Conservation (phyloP, 2,329 filamentous ascomycete species). For the Neofusicoccum ribis region DNA sequence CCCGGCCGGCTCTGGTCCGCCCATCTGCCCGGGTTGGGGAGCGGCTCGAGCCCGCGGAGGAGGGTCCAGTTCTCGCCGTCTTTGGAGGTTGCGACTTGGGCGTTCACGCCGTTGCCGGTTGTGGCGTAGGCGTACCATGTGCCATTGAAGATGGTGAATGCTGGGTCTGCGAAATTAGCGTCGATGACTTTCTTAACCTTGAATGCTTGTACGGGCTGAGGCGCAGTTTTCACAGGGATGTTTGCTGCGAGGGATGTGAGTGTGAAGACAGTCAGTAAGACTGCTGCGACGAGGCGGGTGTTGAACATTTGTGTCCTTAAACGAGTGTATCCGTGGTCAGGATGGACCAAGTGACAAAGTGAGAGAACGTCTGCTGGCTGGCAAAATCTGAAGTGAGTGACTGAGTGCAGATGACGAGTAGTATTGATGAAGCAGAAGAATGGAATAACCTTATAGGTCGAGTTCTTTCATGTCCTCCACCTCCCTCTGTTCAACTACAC, state of each 20-base stretch:
- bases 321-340: background rate
- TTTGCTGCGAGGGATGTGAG: background rate
- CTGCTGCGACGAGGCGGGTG: background rate
- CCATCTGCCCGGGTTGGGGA: conserved; percentile 32
- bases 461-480: background rate
- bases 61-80: conserved; percentile 38
- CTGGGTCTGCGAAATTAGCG: conserved; percentile 38
- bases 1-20: conserved; percentile 22
- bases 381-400: background rate
- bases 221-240: background rate
- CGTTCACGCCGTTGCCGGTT: conserved; percentile 21
- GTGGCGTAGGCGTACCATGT: conserved; percentile 43
- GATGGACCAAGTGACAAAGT: background rate
- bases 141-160: conserved; percentile 31
- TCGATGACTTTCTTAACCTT: background rate
- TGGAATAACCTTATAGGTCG: background rate
- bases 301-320: background rate
- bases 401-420: too few relatives aligned
- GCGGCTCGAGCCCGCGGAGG: conserved; percentile 27
- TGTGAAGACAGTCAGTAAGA: background rate
- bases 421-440: too few relatives aligned
- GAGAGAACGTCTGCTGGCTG: background rate
- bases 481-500: background rate
- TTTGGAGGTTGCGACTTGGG: conserved; percentile 39
- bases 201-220: background rate